Conservation (phyloP, 2,329 filamentous ascomycete genomes). For the Trichophyton simii region DNA sequence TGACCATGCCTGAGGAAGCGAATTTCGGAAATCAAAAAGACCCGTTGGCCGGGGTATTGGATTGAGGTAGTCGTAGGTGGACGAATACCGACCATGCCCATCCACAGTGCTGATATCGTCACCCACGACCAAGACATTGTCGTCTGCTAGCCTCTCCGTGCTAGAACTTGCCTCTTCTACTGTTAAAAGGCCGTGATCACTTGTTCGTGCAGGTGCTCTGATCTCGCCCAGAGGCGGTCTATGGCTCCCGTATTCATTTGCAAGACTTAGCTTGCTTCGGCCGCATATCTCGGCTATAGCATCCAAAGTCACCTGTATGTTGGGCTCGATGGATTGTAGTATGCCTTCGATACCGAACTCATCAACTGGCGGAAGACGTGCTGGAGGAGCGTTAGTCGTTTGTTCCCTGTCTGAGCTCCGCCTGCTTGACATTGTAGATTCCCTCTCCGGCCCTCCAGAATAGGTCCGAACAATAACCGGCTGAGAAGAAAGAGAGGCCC, state of each 20-base stretch:
- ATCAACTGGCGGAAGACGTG: conserved; percentile 35
- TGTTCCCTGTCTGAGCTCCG: conserved; percentile 14
- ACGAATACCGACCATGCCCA: conserved; percentile 24
- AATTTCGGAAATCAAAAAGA: conserved; percentile 14
- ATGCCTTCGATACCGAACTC: conserved; percentile 47
- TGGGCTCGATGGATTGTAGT: conserved; percentile 44
- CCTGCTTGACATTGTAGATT: conserved; percentile 23
- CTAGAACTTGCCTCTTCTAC: conserved; percentile 34
- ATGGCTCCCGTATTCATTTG: conserved; percentile 51
- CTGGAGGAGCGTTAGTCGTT: conserved; percentile 15
- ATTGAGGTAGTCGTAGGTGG: conserved; percentile 29
- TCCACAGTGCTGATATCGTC: conserved; percentile 30
- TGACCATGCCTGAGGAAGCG: conserved; percentile 13
- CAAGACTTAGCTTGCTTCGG: conserved; percentile 47
- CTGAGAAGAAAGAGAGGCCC: conserved; percentile 25
- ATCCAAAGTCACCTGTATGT: conserved; percentile 46
- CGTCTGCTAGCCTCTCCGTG: conserved; percentile 25
- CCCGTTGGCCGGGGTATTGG: conserved; percentile 19
- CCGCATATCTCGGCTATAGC: conserved; percentile 53
- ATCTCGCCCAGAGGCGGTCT: conserved; percentile 50
- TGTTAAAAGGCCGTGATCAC: conserved; percentile 22
- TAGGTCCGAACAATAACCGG: conserved; percentile 35
- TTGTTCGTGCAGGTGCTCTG: conserved; percentile 21
- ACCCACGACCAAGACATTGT: conserved; percentile 27
- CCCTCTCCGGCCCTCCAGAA: conserved; percentile 25